Conservation (phyloP, 495 filamentous ascomycete species). For the Xylaria grammica region DNA sequence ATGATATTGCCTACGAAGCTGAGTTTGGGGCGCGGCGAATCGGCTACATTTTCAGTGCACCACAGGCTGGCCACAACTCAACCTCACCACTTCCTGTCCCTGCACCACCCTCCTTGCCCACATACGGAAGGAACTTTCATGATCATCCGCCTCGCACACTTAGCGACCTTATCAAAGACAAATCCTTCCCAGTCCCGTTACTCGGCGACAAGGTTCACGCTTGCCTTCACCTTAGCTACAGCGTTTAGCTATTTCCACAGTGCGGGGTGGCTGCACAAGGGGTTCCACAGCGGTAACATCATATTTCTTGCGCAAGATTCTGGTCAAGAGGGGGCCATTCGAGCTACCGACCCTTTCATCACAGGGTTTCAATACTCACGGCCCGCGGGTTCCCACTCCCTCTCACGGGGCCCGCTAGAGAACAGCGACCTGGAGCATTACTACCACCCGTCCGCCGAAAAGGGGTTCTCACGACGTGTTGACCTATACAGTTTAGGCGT, state of each 20-base stretch:
- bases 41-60: conserved; percentile 5
- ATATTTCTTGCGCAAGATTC: neutral
- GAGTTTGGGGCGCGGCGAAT: neutral
- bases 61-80: neutral
- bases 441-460: conserved; percentile 3
- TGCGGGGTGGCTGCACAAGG: conserved; percentile 8
- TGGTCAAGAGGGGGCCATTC: neutral
- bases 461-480: neutral
- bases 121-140: neutral
- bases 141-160: conserved; percentile 2
- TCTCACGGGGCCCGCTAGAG: neutral
- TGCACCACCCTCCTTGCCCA: neutral
- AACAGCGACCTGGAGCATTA: conserved; percentile 1
- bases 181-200: neutral
- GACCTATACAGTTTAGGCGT: conserved; percentile 4
- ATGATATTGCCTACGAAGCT: neutral
- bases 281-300: conserved; percentile 9
- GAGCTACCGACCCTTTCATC: neutral
- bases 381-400: neutral
- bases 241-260: conserved; percentile 5
- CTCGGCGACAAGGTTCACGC: neutral
- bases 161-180: neutral
- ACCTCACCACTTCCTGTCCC: too few relatives aligned
- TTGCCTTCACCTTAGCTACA: neutral
- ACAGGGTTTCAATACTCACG: conserved; percentile 10